phyloP scores from a whole-genome alignment of 2,329 filamentous ascomycete genomes.

The Colletotrichum tamarilloi region DNA sequence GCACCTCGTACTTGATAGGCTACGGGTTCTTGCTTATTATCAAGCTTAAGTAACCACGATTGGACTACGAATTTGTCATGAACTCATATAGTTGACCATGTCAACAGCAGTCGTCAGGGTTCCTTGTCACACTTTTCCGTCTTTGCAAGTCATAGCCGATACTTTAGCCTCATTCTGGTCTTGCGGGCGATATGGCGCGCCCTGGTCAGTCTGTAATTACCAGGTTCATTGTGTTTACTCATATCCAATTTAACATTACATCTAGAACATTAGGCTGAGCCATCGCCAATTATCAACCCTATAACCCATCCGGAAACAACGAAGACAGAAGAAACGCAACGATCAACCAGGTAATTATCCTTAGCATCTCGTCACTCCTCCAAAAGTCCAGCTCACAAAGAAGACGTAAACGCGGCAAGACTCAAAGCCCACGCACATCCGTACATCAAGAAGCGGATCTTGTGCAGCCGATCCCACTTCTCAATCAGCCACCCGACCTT shows the following conservation, averaged over 20 bases:
- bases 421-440: background rate
- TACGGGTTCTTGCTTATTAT: background rate
- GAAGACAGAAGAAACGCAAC: background rate
- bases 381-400: background rate
- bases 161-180: background rate
- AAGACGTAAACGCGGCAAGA: background rate
- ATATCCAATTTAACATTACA: background rate
- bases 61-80: background rate
- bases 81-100: background rate
- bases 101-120: background rate
- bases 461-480: slow-evolving; percentile 10
- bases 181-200: background rate
- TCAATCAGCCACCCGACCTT: slow-evolving; percentile 2
- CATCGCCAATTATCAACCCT: background rate
- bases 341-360: no score
- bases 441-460: background rate
- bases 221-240: background rate
- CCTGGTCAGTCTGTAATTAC: background rate
- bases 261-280: background rate
- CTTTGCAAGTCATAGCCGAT: background rate
- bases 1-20: background rate
- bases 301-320: background rate
- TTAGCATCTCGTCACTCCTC: background rate
- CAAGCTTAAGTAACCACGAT: background rate
- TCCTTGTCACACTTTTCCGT: background rate